Base-by-base conservation (phyloP, 2,329 filamentous ascomycete species). In the Pseudogymnoascus sp. region DNA sequence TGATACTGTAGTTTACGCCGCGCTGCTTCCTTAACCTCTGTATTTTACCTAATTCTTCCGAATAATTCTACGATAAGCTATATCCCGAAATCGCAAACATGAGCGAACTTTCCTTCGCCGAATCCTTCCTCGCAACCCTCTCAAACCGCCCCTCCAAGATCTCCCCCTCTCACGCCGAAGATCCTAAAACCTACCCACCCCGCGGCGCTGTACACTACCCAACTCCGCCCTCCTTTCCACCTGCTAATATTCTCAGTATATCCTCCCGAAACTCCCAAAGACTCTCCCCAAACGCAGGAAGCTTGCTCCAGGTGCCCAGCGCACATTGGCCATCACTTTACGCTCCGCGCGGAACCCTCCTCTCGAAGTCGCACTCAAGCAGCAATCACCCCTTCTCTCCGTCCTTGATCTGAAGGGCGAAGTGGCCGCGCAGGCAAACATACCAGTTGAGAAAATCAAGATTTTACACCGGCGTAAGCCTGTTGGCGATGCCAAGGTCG, bases 401-500 rank as follows among this genome's bases (percentile, higher is more conserved):
- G 80, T 96, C 48, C 85, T 90, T 66, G 88, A 93, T 64, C 77
- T 97, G 68, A 96, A 96, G 74, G 78, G 81, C 60, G 78, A 81
- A 2, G 86, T 96, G 44, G 82, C 86, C 1, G 74, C 78, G 13
- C 80, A 88, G 66, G 83, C 87, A 4, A 78, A 81, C 27, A 81
- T 90, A 63, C 81, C 85, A 2, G 75, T 84, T n/a, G 84, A 88
- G 39, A 96, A 95, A 79, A 85, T 97, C 72, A 92, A 92, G 77
- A 77, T 99, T 8, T 77, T 99, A 65, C 84, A 88, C 72, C 90
- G 90, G 74, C 95, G 94, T 79, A 96, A 96, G 75, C 93, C 93
- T 0, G 84, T 91, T 0, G 73, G 82, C 0, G 91, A 96, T 70
- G 84, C 81, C 67, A 94, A 93, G 77, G 85, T 89, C 0, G 76